Evolutionary conservation across 2,329 filamentous ascomycete species (phyloP).

Genomic region (Myriosclerotinia curreyana): DNA sequence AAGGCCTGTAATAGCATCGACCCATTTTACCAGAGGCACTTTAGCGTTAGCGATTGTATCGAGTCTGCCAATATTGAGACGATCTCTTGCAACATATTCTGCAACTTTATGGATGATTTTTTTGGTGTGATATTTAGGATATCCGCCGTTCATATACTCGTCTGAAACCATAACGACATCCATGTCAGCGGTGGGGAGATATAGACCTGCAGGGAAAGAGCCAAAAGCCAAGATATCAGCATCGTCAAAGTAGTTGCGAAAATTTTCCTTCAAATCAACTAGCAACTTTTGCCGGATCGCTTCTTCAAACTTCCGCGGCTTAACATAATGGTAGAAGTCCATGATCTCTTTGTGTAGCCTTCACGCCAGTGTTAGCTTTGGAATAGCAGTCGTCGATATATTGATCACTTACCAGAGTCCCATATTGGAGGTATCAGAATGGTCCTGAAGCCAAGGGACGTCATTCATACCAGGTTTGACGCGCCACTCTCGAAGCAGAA

Average conservation of each 20-base stretch:
- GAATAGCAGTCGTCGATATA: conserved; percentile 2
- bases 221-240: conserved; percentile 75
- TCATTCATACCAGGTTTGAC: conserved; percentile 40
- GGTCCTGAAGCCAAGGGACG: conserved; percentile 64
- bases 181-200: conserved; percentile 82
- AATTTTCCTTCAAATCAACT: conserved; percentile 58
- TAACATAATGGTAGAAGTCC: conserved; percentile 84
- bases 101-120: conserved; percentile 57
- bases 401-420: conserved; percentile 53
- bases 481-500: conserved; percentile 46
- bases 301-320: conserved; percentile 73
- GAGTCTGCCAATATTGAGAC: conserved; percentile 59
- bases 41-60: conserved; percentile 72
- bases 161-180: conserved; percentile 78
- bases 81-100: conserved; percentile 53
- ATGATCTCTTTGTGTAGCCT: conserved; percentile 87
- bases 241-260: conserved; percentile 54
- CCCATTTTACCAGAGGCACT: conserved; percentile 89
- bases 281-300: conserved; percentile 71
- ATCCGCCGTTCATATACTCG: conserved; percentile 54
- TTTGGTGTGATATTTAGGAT: conserved; percentile 41
- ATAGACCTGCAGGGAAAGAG: conserved; percentile 83
- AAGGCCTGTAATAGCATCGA: conserved; percentile 72
- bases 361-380: conserved; percentile 27
- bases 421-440: conserved; percentile 52